Base-by-base conservation (phyloP, 192 early-diverging fungal species). In the Coemansia sp. region DNA sequence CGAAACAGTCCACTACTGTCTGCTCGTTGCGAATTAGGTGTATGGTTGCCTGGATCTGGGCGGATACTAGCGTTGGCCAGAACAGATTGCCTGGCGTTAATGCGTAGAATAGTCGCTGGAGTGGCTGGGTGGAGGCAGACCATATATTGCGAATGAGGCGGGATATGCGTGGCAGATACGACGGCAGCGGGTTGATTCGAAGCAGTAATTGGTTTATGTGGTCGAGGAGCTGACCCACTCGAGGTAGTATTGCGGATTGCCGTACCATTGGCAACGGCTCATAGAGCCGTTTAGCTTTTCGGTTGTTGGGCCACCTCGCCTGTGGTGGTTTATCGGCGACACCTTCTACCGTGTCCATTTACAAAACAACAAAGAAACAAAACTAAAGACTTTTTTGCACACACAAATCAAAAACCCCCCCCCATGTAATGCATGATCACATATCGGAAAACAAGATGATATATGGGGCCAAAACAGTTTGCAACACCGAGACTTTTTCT, bases 171-270 rank as follows among this genome's bases (percentile, higher is more conserved):
- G 35, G 57, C 35, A 37, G 6, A 37, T 60, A 60, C 35, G 59
- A n/a, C 4, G 59, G 10, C 9, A 19, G 19, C 3, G 35, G 36
- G 7, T 19, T 37, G 34, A 45, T 31, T 39, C 6, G 42, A 2
- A n/a, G 29, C 24, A 39, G 31, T 9, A 41, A 24, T 17, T 34
- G 54, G 27, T 35, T 2, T 51, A 70, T 63, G 39, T 42, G 35
- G 56, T 75, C 63, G 5, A 81, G 33, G 24, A 81, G 40, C 16
- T 42, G 37, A 8, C 79, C 79, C 29, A 76, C 19, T 8, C 64
- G 74, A 24, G 79, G 79, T 0, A 73, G 56, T 24, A 81, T 69
- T 14, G 79, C 79, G 16, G 79, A 67, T 3, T 69, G 67, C 56
- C 13, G 24, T 1, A 24, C 4, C 64, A 76, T 63, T 2, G 79